Percentiles rank a stretch among this genome's conserved stretches.
These are phyloP conservation scores for Heterobasidion annosum DNA, from an alignment of 1,284 basidiomycete genomes.

Conservation along the genomic window DNA sequence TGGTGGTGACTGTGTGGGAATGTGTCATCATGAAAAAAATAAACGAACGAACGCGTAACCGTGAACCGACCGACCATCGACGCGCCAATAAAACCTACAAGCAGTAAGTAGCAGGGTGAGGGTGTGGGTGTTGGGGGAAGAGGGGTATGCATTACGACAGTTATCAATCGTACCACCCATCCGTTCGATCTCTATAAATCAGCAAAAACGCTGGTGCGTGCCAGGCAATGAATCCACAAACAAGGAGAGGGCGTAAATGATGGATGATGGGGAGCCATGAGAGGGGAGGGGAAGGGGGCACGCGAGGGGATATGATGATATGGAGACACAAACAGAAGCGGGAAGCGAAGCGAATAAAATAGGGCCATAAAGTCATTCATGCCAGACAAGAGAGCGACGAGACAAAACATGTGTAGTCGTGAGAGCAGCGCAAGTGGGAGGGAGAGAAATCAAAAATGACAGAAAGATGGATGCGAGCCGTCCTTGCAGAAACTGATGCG, in stretches of 20 bases:
- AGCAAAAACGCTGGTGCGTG: constrained; percentile 15
- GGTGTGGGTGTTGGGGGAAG: neutral
- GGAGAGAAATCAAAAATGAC: constrained; percentile 15
- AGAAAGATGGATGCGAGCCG: constrained; percentile 2
- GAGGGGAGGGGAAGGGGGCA: constrained; percentile 15
- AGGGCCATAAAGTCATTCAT: constrained; percentile 44
- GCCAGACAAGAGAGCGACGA: constrained; percentile 45
- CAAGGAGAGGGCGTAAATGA: neutral
- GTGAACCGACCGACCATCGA: neutral
- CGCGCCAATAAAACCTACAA: neutral
- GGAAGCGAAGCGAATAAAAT: constrained; percentile 26
- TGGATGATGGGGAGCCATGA: constrained; percentile 14
- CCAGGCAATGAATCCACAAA: constrained; percentile 3
- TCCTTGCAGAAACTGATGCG: neutral
- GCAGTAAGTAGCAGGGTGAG: neutral
- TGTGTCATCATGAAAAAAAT: neutral
- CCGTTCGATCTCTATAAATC: constrained; percentile 30
- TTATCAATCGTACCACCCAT: constrained; percentile 17
- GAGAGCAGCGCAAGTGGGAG: constrained; percentile 21
- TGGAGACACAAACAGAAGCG: constrained; percentile 20
- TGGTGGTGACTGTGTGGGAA: neutral
- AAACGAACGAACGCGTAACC: neutral
- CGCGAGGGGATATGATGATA: constrained; percentile 24
- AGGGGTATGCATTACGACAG: neutral
- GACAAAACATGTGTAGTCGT: constrained; percentile 33